Evolutionary conservation across 352 stramenopile genomes (phyloP).

Genomic region (Phytophthora tubulina): DNA sequence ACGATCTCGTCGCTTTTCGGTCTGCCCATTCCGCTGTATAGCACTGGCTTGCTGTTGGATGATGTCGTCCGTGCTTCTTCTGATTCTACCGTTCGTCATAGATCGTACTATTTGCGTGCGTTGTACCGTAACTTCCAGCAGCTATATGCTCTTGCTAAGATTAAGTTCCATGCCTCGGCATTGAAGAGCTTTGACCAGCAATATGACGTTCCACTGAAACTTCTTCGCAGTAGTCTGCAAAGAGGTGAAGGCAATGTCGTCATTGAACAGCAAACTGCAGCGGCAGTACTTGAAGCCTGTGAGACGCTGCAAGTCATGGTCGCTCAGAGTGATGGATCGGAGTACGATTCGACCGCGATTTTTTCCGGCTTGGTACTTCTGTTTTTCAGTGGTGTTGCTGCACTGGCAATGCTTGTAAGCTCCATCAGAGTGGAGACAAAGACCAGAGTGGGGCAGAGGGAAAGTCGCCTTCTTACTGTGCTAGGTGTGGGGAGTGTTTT

Average conservation of each 20-base stretch:
- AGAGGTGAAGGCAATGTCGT: background rate
- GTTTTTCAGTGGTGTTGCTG: slow-evolving; percentile 35
- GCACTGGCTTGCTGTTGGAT: slow-evolving; percentile 71
- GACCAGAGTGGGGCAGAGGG: background rate
- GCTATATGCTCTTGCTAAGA: slow-evolving; percentile 52
- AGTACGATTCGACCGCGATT: slow-evolving; percentile 67
- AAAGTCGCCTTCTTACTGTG: slow-evolving; percentile 10
- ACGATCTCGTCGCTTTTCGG: slow-evolving; percentile 83
- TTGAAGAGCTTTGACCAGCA: slow-evolving; percentile 43
- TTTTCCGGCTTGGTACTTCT: slow-evolving; percentile 52
- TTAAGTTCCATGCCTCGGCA: slow-evolving; percentile 56
- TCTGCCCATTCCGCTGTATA: slow-evolving; percentile 71
- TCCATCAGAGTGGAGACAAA: slow-evolving; percentile 15
- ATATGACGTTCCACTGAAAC: slow-evolving; percentile 36
- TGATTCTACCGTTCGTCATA: background rate
- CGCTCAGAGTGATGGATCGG: slow-evolving; percentile 72
- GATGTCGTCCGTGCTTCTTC: slow-evolving; percentile 59
- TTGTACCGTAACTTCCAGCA: slow-evolving; percentile 74
- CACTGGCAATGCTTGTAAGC: slow-evolving; percentile 20
- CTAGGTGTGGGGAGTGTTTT: slow-evolving; percentile 37
- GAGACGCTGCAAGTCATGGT: slow-evolving; percentile 61
- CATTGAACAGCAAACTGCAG: slow-evolving; percentile 16
- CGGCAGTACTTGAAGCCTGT: slow-evolving; percentile 48
- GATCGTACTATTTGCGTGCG: slow-evolving; percentile 39
- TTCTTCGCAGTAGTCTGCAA: slow-evolving; percentile 24